Evolutionary conservation across 805 yeast genomes (phyloP).

Genomic region (Lachancea meyersii): DNA sequence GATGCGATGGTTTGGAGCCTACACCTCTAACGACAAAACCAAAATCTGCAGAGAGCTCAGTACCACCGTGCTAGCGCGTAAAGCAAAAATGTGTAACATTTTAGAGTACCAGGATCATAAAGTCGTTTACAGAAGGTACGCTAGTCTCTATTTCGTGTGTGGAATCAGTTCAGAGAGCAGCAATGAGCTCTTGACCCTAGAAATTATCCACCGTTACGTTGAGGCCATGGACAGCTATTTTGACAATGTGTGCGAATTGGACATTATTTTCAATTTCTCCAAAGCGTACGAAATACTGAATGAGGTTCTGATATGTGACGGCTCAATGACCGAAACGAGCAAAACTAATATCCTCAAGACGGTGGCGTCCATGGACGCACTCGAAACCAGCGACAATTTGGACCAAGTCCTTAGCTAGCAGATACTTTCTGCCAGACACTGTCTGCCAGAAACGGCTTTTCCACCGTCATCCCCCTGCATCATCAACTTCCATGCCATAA

Average conservation of each 20-base stretch:
- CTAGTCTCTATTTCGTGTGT: conserved; percentile 83
- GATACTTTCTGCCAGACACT: no score
- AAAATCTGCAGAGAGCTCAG: conserved; percentile 81
- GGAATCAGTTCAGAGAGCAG: conserved; percentile 53
- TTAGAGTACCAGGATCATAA: conserved; percentile 72
- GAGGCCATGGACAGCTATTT: conserved; percentile 95
- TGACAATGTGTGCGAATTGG: conserved; percentile 94
- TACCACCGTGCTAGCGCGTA: conserved; percentile 74
- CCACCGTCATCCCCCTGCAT: not conserved
- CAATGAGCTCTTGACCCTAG: conserved; percentile 81
- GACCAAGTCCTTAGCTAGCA: conserved; percentile 38
- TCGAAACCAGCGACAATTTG: conserved; percentile 69
- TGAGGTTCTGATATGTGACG: conserved; percentile 77
- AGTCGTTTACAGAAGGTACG: conserved; percentile 86
- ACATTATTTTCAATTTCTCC: conserved; percentile 91
- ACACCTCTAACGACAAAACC: conserved; percentile 77
- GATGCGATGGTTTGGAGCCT: conserved; percentile 86
- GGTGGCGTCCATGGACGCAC: conserved; percentile 78
- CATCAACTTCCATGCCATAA: not conserved
- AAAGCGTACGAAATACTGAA: conserved; percentile 90
- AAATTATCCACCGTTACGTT: conserved; percentile 84
- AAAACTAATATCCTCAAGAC: conserved; percentile 70
- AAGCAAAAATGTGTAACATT: conserved; percentile 93
- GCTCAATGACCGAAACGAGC: conserved; percentile 78
- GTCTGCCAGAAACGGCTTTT: not conserved